Evolutionary conservation across 192 early-diverging fungal species (phyloP).

Genomic region (Pilobolus umbonatus): DNA sequence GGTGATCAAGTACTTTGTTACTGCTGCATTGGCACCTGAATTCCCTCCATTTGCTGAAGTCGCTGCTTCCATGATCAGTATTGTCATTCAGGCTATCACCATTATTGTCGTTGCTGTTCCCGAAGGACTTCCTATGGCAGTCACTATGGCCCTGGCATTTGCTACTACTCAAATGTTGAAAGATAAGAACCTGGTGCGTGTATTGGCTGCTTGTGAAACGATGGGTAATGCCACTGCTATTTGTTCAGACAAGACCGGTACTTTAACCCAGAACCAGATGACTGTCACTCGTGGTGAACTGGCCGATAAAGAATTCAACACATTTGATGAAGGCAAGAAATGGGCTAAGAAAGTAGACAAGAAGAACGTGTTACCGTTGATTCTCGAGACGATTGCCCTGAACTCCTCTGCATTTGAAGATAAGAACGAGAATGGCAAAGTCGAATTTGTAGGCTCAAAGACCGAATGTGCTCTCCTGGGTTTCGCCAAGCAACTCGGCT

Average conservation of each 20-base stretch:
- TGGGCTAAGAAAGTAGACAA: conserved; percentile 46
- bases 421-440: conserved; percentile 54
- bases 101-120: conserved; percentile 82
- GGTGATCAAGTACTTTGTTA: conserved; percentile 62
- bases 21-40: conserved; percentile 48
- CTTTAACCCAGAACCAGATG: conserved; percentile 81
- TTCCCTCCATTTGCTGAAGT: conserved; percentile 54
- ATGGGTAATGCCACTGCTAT: conserved; percentile 80
- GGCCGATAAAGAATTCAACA: conserved; percentile 42
- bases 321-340: conserved; percentile 35
- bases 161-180: conserved; percentile 78
- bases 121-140: conserved; percentile 83
- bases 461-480: conserved; percentile 76
- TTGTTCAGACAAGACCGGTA: conserved; percentile 87
- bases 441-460: conserved; percentile 71
- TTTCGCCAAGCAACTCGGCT: conserved; percentile 59
- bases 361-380: conserved; percentile 22
- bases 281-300: conserved; percentile 64
- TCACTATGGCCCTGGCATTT: conserved; percentile 77
- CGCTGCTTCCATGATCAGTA: conserved; percentile 59
- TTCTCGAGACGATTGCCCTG: conserved; percentile 61
- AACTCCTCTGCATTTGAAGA: conserved; percentile 75
- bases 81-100: conserved; percentile 76
- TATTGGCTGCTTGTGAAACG: conserved; percentile 75
- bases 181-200: conserved; percentile 77